A percentile compares a stretch with the other conserved stretches of the same genome.
phyloP scores from a whole-genome alignment of 768 basidiomycete species.

The Hypsizygus marmoreus region DNA sequence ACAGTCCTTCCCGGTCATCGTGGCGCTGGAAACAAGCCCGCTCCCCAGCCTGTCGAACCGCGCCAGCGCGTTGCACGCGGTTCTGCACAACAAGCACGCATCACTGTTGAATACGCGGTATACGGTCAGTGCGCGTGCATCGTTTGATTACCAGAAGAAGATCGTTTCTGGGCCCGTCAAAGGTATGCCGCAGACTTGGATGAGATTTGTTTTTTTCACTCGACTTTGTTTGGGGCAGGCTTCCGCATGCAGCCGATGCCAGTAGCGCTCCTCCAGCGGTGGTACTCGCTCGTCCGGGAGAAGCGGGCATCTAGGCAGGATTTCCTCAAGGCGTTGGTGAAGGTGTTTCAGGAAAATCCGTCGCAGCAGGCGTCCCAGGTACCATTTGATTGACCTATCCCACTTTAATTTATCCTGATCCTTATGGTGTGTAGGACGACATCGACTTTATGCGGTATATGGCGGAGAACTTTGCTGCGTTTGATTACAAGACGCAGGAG shows the following conservation, averaged over 20 bases:
- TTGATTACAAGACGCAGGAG: slow-evolving; percentile 96
- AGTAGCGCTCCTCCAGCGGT: slow-evolving; percentile 78
- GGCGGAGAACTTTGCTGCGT: slow-evolving; percentile 88
- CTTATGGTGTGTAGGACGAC: slow-evolving; percentile 57
- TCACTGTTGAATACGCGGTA: slow-evolving; percentile 88
- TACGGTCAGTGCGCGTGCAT: slow-evolving; percentile 73
- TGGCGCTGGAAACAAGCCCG: slow-evolving; percentile 90
- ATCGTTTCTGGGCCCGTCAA: slow-evolving; percentile 47
- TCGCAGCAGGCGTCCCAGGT: slow-evolving; percentile 62
- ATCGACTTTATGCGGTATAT: slow-evolving; percentile 88
- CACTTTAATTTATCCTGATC: background rate
- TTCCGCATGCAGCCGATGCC: slow-evolving; percentile 66
- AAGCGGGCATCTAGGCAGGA: slow-evolving; percentile 86
- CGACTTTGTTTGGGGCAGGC: slow-evolving; percentile 39
- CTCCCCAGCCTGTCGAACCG: slow-evolving; percentile 60
- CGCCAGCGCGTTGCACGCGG: slow-evolving; percentile 77
- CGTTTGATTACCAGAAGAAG: slow-evolving; percentile 82
- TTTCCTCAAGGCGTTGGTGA: slow-evolving; percentile 80
- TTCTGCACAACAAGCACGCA: slow-evolving; percentile 86
- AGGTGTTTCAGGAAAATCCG: slow-evolving; percentile 77
- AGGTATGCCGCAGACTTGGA: slow-evolving; percentile 41
- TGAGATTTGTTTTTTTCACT: background rate
- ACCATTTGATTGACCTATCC: slow-evolving; percentile 1
- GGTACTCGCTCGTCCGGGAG: slow-evolving; percentile 91
- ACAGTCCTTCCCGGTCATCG: slow-evolving; percentile 88